Evolutionary conservation across 331 rosid genomes (phyloP).

Genomic region (Malus hybrid): DNA sequence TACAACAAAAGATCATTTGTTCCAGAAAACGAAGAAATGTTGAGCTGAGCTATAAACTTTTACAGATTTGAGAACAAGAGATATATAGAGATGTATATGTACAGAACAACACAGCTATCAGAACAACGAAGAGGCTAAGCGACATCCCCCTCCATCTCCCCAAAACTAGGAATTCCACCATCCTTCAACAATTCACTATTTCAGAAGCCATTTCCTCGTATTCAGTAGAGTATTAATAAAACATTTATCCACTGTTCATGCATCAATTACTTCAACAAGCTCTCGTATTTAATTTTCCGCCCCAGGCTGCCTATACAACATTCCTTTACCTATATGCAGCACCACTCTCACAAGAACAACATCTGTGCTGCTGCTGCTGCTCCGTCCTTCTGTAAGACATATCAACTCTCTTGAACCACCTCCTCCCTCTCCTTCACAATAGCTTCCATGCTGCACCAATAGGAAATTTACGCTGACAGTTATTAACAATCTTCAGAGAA

Average conservation of each 20-base stretch:
- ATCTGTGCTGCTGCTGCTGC: slow-evolving; percentile 1
- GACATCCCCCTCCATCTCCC: background rate
- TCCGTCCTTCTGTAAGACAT: background rate
- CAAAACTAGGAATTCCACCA: background rate
- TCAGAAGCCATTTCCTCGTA: slow-evolving; percentile 1
- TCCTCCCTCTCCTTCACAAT: slow-evolving; percentile 26
- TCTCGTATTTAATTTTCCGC: background rate
- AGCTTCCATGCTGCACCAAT: slow-evolving; percentile 66
- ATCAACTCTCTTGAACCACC: slow-evolving; percentile 11
- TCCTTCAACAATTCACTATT: slow-evolving; percentile 5
- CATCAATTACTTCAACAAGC: slow-evolving; percentile 22
- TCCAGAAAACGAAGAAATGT: background rate
- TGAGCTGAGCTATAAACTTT: background rate
- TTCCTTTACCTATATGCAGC: slow-evolving; percentile 16
- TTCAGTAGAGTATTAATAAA: slow-evolving; percentile 11
- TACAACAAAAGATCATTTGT: background rate
- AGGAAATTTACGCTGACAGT: background rate
- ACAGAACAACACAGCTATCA: background rate
- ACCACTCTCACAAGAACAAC: slow-evolving; percentile 7
- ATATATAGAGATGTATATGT: background rate
- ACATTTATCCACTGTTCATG: slow-evolving; percentile 29
- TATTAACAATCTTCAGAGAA: background rate
- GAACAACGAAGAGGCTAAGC: background rate
- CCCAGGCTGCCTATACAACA: background rate
- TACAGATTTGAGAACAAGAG: background rate